Conservation (phyloP, 257 asterid species). For the Solanum sitiens region DNA sequence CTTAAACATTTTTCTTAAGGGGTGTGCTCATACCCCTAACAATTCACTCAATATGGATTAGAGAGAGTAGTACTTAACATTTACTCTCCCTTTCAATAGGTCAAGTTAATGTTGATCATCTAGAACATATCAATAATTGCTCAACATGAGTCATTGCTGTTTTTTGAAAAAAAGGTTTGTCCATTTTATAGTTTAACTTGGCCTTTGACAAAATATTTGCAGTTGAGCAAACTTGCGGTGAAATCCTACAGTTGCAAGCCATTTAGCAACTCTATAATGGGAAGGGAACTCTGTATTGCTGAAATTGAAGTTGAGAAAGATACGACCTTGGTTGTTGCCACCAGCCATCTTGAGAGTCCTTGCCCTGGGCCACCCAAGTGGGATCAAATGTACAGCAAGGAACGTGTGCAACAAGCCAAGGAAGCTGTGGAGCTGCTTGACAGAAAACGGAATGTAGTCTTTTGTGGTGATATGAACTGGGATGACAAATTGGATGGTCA, state of each 20-base stretch:
- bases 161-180: background rate
- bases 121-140: background rate
- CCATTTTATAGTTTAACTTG: background rate
- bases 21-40: no score
- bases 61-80: background rate
- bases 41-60: no score
- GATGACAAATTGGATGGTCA: conserved; percentile 76
- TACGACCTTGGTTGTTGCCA: conserved; percentile 50
- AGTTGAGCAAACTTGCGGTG: conserved; percentile 68
- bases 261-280: conserved; percentile 70
- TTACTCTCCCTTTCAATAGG: background rate
- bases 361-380: conserved; percentile 85
- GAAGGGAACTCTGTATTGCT: conserved; percentile 64
- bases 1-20: no score
- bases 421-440: conserved; percentile 58
- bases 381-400: conserved; percentile 93
- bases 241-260: conserved; percentile 57
- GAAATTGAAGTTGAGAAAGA: conserved; percentile 44
- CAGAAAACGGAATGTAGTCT: conserved; percentile 47
- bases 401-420: conserved; percentile 76
- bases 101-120: background rate
- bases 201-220: conserved; percentile 9
- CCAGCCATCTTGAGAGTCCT: conserved; percentile 95
- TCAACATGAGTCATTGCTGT: background rate
- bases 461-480: conserved; percentile 99